Evolutionary conservation across 2,329 filamentous ascomycete genomes (phyloP), one percentile per base, ranked within the genome.

Genomic region (Ophiosphaerella narmari): DNA sequence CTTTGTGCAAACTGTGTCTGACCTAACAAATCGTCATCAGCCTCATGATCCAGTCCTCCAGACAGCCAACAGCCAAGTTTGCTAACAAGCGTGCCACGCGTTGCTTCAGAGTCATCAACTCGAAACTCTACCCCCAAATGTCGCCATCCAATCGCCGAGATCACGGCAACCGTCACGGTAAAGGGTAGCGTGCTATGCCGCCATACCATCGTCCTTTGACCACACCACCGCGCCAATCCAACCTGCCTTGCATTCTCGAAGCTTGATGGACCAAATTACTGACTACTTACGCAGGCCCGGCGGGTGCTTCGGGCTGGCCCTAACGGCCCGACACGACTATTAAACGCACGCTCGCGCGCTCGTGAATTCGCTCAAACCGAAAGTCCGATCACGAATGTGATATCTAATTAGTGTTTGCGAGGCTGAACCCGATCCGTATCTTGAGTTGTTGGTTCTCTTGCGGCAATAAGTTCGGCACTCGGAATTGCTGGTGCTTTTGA

Each of bases 81-180:
- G 43, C 43, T 48, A 50, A 21, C 18, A 21, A 54, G 43, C 45
- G 44, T 57, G 56, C 52, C 50, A 58, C 53, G 52, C 59, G 46
- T 53, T 57, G 43, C 43, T 46, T 37, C n/a, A 50, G 52, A 50
- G 48, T 58, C 55, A 62, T 55, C 45, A 44, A 46, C 39, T 46
- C 37, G 50, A 49, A 46, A 50, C 41, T 42, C 56, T 55, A 50
- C 55, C 42, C 58, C 52, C 36, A 36, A 48, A 41, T 54, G 52
- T 50, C 59, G 54, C 52, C 54, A 63, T 53, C 33, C 26, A 46
- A 44, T 52, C 29, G 46, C 37, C 46, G 29, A 43, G 26, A 11
- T 29, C 11, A 29, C 26, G 26, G 26, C 11, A 29, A 2, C 26
- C 7, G 26, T 29, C 3, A 29, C 26, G 26, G 26, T 7, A 8